Evolutionary conservation across 257 asterid genomes (phyloP).

Genomic region (Thymus mandschuricus): DNA sequence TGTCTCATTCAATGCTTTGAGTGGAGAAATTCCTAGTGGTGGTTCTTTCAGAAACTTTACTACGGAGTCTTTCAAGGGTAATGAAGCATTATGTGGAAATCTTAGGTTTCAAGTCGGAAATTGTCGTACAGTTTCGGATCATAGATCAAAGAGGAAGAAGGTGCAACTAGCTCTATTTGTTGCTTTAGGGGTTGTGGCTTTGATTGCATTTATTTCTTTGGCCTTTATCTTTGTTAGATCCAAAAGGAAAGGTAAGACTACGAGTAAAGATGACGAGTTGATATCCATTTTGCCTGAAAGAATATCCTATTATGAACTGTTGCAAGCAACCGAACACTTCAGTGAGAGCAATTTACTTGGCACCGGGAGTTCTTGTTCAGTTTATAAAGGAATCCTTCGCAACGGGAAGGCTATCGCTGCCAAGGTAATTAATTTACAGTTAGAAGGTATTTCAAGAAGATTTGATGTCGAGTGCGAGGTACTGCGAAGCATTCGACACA

Average conservation of each 20-base stretch:
- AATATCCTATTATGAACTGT: conserved; percentile 36
- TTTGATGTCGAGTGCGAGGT: conserved; percentile 21
- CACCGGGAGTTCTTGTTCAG: conserved; percentile 29
- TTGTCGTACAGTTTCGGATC: conserved; percentile 11
- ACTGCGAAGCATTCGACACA: conserved; percentile 34
- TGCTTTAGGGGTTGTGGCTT: conserved; percentile 18
- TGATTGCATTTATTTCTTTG: not conserved
- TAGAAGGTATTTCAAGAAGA: not conserved
- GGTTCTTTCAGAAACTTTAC: conserved; percentile 37
- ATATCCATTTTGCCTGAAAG: conserved; percentile 1
- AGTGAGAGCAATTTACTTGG: conserved; percentile 36
- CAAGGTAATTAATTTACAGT: not conserved
- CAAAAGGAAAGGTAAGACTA: not conserved
- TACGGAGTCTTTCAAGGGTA: conserved; percentile 4
- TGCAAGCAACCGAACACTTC: conserved; percentile 28
- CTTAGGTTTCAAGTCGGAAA: conserved; percentile 24
- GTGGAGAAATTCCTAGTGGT: conserved; percentile 34
- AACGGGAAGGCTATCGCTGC: not conserved
- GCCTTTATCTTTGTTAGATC: not conserved
- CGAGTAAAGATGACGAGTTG: not conserved
- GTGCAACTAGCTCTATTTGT: conserved; percentile 3
- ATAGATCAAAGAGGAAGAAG: not conserved
- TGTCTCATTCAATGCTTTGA: conserved; percentile 38
- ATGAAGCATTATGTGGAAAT: conserved; percentile 23
- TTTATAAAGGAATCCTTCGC: not conserved